Conservation (phyloP, 2,329 filamentous ascomycete species). For the Colletotrichum sidae region DNA sequence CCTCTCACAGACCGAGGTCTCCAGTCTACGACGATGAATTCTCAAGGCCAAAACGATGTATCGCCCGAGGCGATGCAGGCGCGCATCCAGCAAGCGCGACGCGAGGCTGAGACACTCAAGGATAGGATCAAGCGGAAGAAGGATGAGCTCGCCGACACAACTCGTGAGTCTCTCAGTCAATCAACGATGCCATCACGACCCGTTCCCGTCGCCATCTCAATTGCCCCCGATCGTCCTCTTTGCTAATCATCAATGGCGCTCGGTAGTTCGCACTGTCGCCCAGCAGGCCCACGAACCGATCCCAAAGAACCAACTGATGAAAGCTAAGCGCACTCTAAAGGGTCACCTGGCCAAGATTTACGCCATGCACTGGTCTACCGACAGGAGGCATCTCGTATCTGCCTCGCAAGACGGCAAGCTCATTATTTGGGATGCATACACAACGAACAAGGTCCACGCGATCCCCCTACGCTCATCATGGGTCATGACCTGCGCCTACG, state of each 20-base stretch:
- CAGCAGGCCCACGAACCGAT: conserved; percentile 92
- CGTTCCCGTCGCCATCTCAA: neutral
- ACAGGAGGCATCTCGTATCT: conserved; percentile 95
- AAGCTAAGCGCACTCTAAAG: conserved; percentile 95
- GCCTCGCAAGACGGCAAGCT: conserved; percentile 99
- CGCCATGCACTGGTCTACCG: conserved; percentile 99
- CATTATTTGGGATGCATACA: conserved; percentile 99
- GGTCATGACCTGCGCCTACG: conserved; percentile 99
- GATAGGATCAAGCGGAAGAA: conserved; percentile 99
- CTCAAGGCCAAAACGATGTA: conserved; percentile 70
- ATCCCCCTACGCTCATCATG: conserved; percentile 97
- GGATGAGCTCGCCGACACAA: conserved; percentile 98
- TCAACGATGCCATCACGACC: conserved; percentile 10
- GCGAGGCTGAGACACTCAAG: conserved; percentile 97
- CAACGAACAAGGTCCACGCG: conserved; percentile 99
- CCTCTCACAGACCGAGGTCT: conserved; percentile 28
- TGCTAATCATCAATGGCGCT: conserved; percentile 39
- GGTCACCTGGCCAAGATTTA: conserved; percentile 99
- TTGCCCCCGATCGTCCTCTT: conserved; percentile 14
- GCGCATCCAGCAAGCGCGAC: conserved; percentile 89
- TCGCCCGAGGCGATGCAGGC: conserved; percentile 88
- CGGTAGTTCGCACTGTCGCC: conserved; percentile 88
- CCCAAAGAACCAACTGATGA: conserved; percentile 93
- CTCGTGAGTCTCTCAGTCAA: conserved; percentile 74
- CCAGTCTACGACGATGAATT: conserved; percentile 60